Base-by-base conservation (phyloP, 768 basidiomycete species). In the Asterophora parasitica region DNA sequence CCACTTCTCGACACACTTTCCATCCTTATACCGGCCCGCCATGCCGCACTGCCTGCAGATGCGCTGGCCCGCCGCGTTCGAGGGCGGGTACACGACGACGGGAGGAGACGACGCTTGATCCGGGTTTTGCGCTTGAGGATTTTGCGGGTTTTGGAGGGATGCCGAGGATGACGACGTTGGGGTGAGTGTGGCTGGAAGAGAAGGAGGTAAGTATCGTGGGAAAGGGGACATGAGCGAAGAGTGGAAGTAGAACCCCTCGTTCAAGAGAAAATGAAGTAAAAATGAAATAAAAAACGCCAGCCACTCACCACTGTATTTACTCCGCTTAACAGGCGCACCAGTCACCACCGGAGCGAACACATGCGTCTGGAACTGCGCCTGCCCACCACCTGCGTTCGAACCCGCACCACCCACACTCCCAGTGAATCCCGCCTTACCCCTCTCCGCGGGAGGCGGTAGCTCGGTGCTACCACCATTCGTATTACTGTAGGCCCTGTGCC, bases 1-100 rank as follows among this genome's bases (percentile, higher is more conserved):
- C 88, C 88, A 90, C 64, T 90, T 90, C 59, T 90, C 88, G 43
- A 90, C 87, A 60, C 88, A 90, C 55, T 88, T 88, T 7, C 83
- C 85, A 16, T 90, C 88, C 67, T 88, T 88, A 67, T 89, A 90
- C 1, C 87, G 70, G 0, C 88, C 88, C 0, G 79, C 70, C 35
- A 82, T 66, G 0, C 85, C 85, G 56, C 88, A 90, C 57, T 86
- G 84, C 5, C 86, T 70, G 61, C 88, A 89, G 40, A 85, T 87
- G 17, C 87, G 71, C 59, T 88, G 87, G 0, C 88, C 88, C 42
- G 75, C 70, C 1, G 74, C 69, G 58, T 86, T 86, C 0, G 70
- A 72, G 1, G 77, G 53, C 0, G 77, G 72, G 55, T 64, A 79
- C 4, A 65, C 54, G 15, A 64, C 53, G n/a, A n/a, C n/a, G n/a